Percentiles rank a stretch among this genome's conserved stretches.
These are phyloP conservation scores for Xylariales sp. DNA, from an alignment of 2,329 filamentous ascomycete species.

Conservation along the genomic window DNA sequence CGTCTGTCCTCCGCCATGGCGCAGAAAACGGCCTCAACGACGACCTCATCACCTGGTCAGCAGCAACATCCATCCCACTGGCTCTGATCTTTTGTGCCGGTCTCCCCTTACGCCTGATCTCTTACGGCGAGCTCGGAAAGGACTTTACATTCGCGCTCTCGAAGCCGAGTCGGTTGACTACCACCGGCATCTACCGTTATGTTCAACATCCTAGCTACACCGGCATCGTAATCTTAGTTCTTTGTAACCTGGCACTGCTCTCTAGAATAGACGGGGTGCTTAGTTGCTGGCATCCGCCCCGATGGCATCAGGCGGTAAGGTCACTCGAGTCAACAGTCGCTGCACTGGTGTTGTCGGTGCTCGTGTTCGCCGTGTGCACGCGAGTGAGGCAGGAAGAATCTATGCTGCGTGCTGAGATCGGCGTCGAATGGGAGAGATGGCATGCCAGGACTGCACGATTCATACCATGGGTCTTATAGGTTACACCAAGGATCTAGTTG, in stretches of 20 bases:
- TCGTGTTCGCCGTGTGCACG: conserved; percentile 23
- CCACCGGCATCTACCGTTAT: conserved; percentile 41
- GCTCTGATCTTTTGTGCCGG: conserved; percentile 27
- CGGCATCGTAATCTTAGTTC: conserved; percentile 32
- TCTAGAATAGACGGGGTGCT: conserved; percentile 32
- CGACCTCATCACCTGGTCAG: conserved; percentile 31
- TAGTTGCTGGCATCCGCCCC: conserved; percentile 33
- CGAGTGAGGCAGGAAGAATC: conserved; percentile 44
- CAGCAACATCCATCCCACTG: conserved; percentile 29
- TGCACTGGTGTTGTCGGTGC: conserved; percentile 11
- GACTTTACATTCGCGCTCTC: conserved; percentile 51
- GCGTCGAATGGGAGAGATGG: conserved; percentile 43
- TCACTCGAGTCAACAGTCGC: conserved; percentile 7
- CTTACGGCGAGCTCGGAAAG: conserved; percentile 40
- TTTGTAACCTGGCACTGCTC: conserved; percentile 28
- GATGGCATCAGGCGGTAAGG: conserved; percentile 10
- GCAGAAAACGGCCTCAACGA: conserved; percentile 26
- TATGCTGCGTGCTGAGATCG: conserved; percentile 44
- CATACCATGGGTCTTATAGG: conserved; percentile 38
- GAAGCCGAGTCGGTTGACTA: conserved; percentile 40
- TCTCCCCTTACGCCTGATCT: conserved; percentile 23
- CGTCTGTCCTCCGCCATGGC: conserved; percentile 23
- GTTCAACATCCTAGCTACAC: conserved; percentile 51
- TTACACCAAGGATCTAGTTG: too few species aligned
- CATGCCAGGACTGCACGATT: conserved; percentile 43